Base-by-base conservation (phyloP, 164 flowering plant genomes). In the Piper betle region DNA sequence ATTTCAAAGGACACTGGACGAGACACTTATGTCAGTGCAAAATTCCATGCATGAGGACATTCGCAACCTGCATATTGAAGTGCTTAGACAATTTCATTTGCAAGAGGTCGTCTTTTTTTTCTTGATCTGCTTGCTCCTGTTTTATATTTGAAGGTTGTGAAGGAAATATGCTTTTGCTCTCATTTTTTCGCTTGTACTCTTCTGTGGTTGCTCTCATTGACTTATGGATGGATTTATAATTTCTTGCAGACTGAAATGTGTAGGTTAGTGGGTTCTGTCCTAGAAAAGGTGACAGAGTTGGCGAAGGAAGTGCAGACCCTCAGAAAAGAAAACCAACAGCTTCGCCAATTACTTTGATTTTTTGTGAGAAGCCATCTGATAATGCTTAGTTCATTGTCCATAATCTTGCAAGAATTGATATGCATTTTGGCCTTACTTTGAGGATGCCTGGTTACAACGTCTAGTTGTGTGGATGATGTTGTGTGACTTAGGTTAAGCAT, bases 31-130 rank as follows among this genome's bases (percentile, higher is more conserved):
- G 60, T 78, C 97, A 15, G 78, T 86, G 62, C 96, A 91, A 76
- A 81, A 82, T 66, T 85, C 96, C 33, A 80, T 82, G 39, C 97
- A 91, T 18, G 97, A 82, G 40, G 97, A 87, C 67, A 73, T 87
- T 81, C 78, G 96, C 70, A 94, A 94, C 73, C 88, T 94, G 71
- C 99, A 94, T 68, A 81, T 91, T 53, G 99, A 94, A 78, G 73
- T 94, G 62, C 60, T 91, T 50, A 85, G 96, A 67, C 99, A 94
- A 64, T 88, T 83, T 43, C 76, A 76, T 59, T 65, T 76, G 42
- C 76, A 67, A 53, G 94, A 91, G 96, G 99, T 94, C 77, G 57
- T 42, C 60, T 19, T 6, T 10, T 25, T 39, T 58, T 43, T n/a
- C 53, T 1, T 62, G 37, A 5, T 18, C 19, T 17, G 18, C 5